These are phyloP conservation scores for Symbiodinium natans DNA, from an alignment of 73 alveolate genomes.

Conservation along the genomic window DNA sequence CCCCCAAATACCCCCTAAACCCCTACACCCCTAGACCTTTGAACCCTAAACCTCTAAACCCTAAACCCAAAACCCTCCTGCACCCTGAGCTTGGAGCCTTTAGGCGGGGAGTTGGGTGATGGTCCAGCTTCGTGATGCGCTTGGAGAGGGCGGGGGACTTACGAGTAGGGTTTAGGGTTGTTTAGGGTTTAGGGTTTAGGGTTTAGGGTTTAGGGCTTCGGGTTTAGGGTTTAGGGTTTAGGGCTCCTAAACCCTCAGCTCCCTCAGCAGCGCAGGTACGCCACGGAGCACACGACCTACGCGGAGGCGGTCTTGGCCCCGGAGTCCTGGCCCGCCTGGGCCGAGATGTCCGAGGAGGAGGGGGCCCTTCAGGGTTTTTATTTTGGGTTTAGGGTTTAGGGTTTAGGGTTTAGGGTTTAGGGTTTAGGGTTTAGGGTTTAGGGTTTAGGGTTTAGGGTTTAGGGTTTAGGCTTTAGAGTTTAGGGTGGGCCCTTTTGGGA, in stretches of 20 bases:
- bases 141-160: too few species aligned
- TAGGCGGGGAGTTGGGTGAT: too few species aligned
- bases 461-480: too few species aligned
- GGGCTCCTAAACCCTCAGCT: neutral
- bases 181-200: too few species aligned
- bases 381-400: neutral
- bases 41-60: neutral
- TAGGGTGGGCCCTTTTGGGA: too few species aligned
- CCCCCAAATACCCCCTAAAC: too few species aligned
- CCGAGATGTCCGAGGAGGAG: conserved; percentile 57
- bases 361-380: neutral
- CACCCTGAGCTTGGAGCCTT: neutral
- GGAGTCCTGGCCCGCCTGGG: conserved; percentile 83
- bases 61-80: neutral
- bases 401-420: conserved; percentile 4
- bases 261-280: conserved; percentile 3
- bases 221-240: too few species aligned
- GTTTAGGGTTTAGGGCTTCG: too few species aligned
- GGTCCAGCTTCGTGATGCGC: too few species aligned
- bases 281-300: conserved; percentile 73
- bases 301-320: conserved; percentile 33
- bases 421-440: neutral
- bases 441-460: too few species aligned
- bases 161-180: too few species aligned
- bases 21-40: too few species aligned